A percentile compares a stretch with the other conserved stretches of the same genome.
Conservation (phyloP, 768 basidiomycete genomes). For the Lyophyllum atratum region DNA sequence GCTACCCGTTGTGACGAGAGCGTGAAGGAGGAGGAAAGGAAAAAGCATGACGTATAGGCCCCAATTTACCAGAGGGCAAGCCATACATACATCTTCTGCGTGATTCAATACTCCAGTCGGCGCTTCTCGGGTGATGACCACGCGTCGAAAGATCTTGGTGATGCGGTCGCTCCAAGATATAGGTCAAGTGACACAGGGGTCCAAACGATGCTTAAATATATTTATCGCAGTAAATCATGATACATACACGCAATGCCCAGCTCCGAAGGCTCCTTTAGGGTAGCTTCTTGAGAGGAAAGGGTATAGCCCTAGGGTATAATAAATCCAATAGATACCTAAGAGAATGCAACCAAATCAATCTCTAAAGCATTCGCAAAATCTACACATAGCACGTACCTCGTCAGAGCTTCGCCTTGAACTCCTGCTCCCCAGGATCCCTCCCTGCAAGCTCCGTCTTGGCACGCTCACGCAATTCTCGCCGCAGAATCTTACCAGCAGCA, state of each 20-base stretch:
- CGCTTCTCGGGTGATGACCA: too few relatives aligned
- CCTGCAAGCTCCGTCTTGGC: conserved; percentile 59
- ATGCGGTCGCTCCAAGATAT: too few relatives aligned
- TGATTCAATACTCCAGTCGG: background rate
- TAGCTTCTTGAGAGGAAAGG: background rate
- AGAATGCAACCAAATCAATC: background rate
- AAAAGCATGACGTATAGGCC: background rate
- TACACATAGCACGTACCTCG: background rate
- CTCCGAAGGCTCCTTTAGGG: too few relatives aligned
- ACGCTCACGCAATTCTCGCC: conserved; percentile 70
- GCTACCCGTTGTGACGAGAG: background rate
- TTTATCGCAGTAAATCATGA: background rate
- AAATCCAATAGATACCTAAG: background rate
- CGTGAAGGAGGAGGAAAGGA: background rate
- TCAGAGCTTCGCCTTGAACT: conserved; percentile 37
- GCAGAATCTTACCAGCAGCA: conserved; percentile 85
- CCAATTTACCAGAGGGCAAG: background rate
- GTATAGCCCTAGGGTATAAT: background rate
- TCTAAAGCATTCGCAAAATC: background rate
- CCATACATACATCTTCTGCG: background rate
- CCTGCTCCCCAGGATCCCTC: conserved; percentile 35
- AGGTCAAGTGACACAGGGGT: too few relatives aligned
- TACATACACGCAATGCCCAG: background rate
- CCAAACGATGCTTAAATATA: background rate
- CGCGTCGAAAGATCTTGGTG: background rate